A percentile compares a stretch with the other conserved stretches of the same genome.
Conservation (phyloP, 768 basidiomycete genomes). For the Pisolithus tinctorius region DNA sequence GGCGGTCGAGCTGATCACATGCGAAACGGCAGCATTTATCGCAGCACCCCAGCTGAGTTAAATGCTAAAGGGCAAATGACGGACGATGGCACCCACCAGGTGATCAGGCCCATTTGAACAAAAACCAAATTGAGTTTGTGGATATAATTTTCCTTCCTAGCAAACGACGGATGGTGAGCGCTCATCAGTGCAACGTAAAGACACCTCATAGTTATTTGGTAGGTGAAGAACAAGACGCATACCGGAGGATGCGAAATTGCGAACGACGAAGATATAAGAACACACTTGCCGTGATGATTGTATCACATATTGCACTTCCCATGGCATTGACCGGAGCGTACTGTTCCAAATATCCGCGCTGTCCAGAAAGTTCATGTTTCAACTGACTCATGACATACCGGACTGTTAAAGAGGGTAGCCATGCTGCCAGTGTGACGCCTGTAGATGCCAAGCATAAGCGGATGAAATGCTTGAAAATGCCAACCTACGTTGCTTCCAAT, state of each 20-base stretch:
- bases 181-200: not conserved
- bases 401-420: not conserved
- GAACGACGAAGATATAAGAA: slow-evolving; percentile 12
- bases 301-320: slow-evolving; percentile 15
- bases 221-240: not conserved
- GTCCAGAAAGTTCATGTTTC: not conserved
- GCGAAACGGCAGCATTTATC: not conserved
- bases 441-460: not conserved
- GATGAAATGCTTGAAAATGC: not conserved
- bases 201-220: not conserved
- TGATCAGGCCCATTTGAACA: slow-evolving; percentile 15
- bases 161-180: not conserved
- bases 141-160: slow-evolving; percentile 8
- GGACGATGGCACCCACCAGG: slow-evolving; percentile 8
- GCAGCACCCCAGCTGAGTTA: not conserved
- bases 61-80: not conserved
- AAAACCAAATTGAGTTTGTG: slow-evolving; percentile 9
- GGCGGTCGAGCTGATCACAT: slow-evolving; percentile 6
- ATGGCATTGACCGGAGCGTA: slow-evolving; percentile 5
- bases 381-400: not conserved
- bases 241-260: slow-evolving; percentile 1
- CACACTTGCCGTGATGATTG: slow-evolving; percentile 12
- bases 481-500: not conserved
- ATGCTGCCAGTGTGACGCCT: not conserved
- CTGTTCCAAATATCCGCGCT: slow-evolving; percentile 1